These are phyloP conservation scores for Capsicum rhomboideum DNA, from an alignment of 257 asterid species.

Conservation along the genomic window DNA sequence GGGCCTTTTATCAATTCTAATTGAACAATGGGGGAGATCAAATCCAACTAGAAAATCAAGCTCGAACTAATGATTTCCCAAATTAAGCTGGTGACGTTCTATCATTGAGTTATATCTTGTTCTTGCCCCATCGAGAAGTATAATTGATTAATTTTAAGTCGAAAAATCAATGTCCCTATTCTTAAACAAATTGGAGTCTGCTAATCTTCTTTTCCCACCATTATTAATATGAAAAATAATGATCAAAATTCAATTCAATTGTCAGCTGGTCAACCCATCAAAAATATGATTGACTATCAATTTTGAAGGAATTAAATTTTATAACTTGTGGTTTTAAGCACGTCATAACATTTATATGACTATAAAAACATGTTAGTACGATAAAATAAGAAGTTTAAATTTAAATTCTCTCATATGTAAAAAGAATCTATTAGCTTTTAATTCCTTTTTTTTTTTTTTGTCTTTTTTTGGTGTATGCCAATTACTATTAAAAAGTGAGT, in stretches of 20 bases:
- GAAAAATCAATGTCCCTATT: neutral
- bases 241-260: neutral
- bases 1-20: too few species aligned
- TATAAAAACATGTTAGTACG: neutral
- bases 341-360: neutral
- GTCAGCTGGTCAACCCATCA: too few species aligned
- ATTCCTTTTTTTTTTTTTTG: neutral
- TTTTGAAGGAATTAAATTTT: neutral
- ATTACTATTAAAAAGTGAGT: neutral
- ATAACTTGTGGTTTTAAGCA: neutral
- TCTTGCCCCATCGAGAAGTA: neutral
- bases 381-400: neutral
- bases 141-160: neutral
- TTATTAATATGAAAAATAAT: neutral
- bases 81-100: too few species aligned
- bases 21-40: too few species aligned
- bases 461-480: neutral
- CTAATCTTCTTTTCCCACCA: fast-evolving
- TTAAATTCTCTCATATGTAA: neutral
- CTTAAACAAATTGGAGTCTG: neutral
- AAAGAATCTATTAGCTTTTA: fast-evolving
- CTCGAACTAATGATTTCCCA: too few species aligned
- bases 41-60: too few species aligned
- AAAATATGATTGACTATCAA: neutral
- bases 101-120: neutral